Evolutionary conservation across 352 stramenopile genomes (phyloP).

Genomic region (Pythium dissotocum): DNA sequence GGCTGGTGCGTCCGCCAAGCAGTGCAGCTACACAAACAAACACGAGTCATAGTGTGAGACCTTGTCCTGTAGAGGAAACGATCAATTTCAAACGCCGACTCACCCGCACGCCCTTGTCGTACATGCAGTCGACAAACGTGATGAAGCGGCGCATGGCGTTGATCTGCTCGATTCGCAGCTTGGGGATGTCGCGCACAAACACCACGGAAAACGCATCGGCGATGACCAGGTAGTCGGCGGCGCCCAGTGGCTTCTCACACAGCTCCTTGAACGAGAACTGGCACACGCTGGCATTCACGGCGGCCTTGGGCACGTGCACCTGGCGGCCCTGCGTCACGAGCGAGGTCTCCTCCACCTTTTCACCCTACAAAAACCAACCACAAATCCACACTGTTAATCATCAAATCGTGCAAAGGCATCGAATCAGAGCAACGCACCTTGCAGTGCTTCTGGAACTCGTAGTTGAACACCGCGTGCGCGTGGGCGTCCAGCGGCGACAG

Average conservation of each 20-base stretch:
- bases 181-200: conserved; percentile 93
- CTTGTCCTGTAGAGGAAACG: neutral
- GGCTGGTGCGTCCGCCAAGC: conserved; percentile 54
- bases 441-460: conserved; percentile 64
- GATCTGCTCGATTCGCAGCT: conserved; percentile 84
- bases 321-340: conserved; percentile 71
- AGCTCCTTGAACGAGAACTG: conserved; percentile 96
- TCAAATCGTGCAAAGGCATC: neutral
- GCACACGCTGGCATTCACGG: conserved; percentile 51
- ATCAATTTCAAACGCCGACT: conserved; percentile 13
- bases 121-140: conserved; percentile 98
- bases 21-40: conserved; percentile 56
- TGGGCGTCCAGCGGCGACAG: conserved; percentile 50
- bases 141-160: conserved; percentile 96
- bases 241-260: conserved; percentile 92
- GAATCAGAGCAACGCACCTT: conserved; percentile 24
- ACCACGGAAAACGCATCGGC: conserved; percentile 83
- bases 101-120: conserved; percentile 88
- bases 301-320: conserved; percentile 63
- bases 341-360: conserved; percentile 46
- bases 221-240: conserved; percentile 95
- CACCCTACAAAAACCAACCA: conserved; percentile 25
- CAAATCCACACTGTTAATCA: neutral
- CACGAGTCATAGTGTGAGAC: neutral
- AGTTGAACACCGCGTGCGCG: conserved; percentile 58